These are phyloP conservation scores for Stramenopiles sp. DNA, from an alignment of 352 stramenopile species.

Conservation along the genomic window DNA sequence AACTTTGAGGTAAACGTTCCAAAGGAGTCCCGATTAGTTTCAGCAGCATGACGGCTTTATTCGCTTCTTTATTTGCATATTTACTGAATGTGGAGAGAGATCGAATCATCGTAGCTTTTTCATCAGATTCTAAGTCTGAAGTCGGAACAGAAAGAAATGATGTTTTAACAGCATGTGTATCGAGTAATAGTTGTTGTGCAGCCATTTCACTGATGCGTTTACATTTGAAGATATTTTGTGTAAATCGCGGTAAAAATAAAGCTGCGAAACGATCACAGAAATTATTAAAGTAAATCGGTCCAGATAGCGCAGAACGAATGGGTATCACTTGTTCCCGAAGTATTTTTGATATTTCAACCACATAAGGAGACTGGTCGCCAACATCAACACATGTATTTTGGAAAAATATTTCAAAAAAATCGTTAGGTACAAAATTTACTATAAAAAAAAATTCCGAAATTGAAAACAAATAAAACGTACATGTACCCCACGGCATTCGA, in stretches of 20 bases:
- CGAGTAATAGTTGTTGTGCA: conserved; percentile 88
- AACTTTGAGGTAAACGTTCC: conserved; percentile 50
- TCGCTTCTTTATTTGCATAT: conserved; percentile 36
- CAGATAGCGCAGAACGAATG: conserved; percentile 39
- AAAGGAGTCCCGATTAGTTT: conserved; percentile 83
- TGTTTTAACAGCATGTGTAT: conserved; percentile 85
- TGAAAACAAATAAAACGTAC: no score
- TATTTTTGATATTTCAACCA: conserved; percentile 56
- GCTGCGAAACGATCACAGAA: conserved; percentile 90
- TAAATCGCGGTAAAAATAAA: conserved; percentile 31
- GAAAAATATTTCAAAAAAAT: no score
- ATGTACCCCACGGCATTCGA: no score
- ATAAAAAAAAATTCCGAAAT: no score
- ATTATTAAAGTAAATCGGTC: conserved; percentile 68
- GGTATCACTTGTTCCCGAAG: conserved; percentile 52
- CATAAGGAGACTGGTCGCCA: conserved; percentile 72
- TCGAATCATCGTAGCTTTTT: conserved; percentile 13
- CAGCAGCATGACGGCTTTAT: conserved; percentile 57
- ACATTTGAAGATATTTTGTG: conserved; percentile 10
- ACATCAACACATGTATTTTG: no score
- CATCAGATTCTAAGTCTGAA: conserved; percentile 22
- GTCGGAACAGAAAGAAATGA: conserved; percentile 67
- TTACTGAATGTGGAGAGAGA: conserved; percentile 53
- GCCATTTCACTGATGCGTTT: conserved; percentile 61
- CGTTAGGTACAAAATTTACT: no score